Evolutionary conservation across 345 rosid genomes (phyloP).

Genomic region (Gossypium anomalum): DNA sequence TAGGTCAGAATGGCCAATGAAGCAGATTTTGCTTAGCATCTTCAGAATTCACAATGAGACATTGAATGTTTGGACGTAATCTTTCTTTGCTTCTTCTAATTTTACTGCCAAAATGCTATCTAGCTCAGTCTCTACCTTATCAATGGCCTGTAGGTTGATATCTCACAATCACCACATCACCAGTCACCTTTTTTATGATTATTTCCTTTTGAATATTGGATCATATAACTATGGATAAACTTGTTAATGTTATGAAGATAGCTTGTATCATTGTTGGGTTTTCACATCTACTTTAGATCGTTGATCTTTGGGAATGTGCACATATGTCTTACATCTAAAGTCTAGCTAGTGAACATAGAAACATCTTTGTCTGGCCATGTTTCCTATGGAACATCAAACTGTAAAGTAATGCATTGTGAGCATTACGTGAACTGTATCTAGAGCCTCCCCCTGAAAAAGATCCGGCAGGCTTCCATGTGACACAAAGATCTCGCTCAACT

Average conservation of each 20-base stretch:
- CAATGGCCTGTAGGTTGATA: neutral
- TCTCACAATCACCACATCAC: neutral
- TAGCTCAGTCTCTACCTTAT: neutral
- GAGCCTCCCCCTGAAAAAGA: too few relatives aligned
- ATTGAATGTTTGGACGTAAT: conserved; percentile 95
- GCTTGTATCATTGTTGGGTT: neutral
- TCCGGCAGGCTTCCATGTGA: neutral
- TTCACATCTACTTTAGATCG: neutral
- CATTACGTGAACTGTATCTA: too few relatives aligned
- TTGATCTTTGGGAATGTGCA: neutral
- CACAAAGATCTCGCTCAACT: neutral
- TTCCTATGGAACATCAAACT: too few relatives aligned
- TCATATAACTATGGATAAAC: neutral
- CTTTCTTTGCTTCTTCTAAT: conserved; percentile 10
- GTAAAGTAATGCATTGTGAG: too few relatives aligned
- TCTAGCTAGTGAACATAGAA: neutral
- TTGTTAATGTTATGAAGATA: neutral
- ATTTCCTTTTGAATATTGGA: neutral
- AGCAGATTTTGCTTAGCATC: conserved; percentile 77
- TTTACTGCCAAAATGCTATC: neutral
- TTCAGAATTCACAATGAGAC: conserved; percentile 91
- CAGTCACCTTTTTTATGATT: neutral
- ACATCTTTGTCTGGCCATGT: neutral
- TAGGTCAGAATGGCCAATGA: conserved; percentile 88
- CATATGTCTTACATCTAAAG: neutral